Evolutionary conservation across 2,329 filamentous ascomycete species (phyloP).

Genomic region (Fusarium begoniae): DNA sequence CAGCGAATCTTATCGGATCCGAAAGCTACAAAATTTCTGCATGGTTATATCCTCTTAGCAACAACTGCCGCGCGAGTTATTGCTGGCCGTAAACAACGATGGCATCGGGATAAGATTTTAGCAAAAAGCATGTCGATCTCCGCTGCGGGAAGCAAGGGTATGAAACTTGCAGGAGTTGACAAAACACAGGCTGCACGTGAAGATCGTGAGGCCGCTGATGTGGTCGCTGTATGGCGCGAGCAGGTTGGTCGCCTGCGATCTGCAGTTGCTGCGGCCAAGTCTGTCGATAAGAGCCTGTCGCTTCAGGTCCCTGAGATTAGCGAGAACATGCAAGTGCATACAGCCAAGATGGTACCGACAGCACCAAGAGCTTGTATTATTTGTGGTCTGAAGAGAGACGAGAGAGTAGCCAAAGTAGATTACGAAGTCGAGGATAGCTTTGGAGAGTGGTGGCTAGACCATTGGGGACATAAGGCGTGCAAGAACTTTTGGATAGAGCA

Average conservation of each 20-base stretch:
- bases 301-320: conserved; percentile 74
- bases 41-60: conserved; percentile 69
- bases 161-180: conserved; percentile 91
- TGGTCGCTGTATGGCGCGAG: conserved; percentile 77
- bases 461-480: conserved; percentile 84
- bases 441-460: conserved; percentile 95
- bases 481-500: conserved; percentile 87
- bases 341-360: conserved; percentile 76
- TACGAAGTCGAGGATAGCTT: conserved; percentile 86
- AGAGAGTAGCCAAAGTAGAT: conserved; percentile 81
- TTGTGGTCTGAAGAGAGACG: conserved; percentile 88
- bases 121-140: conserved; percentile 91
- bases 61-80: conserved; percentile 81
- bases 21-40: conserved; percentile 69
- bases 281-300: conserved; percentile 58
- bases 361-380: conserved; percentile 81
- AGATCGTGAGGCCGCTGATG: conserved; percentile 84
- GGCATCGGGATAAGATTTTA: conserved; percentile 88
- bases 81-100: conserved; percentile 84
- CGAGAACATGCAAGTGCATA: conserved; percentile 73
- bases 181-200: conserved; percentile 84
- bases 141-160: conserved; percentile 77
- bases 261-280: conserved; percentile 73
- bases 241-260: conserved; percentile 79
- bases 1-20: conserved; percentile 71